Percentiles rank a stretch among this genome's conserved stretches.
phyloP scores from a whole-genome alignment of 1,284 basidiomycete genomes.

The Cutaneotrichosporon sp. region DNA sequence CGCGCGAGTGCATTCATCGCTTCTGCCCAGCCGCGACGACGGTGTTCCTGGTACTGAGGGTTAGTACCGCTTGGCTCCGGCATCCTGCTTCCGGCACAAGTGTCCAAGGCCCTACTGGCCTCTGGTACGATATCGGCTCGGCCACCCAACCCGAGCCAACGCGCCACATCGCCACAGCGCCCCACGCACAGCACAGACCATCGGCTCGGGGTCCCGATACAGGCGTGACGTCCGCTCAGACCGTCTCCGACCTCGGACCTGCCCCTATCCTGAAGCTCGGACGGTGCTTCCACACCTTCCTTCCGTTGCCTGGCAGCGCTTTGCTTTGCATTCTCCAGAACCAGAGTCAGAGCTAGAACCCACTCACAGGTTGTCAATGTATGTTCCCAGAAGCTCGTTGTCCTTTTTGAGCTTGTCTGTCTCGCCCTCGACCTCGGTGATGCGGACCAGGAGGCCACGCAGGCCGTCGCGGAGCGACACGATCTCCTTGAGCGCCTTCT shows the following conservation, averaged over 20 bases:
- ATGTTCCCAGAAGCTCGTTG: constrained; percentile 50
- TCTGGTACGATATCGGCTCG: background rate
- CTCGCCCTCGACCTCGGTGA: constrained; percentile 46
- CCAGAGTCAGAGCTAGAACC: background rate
- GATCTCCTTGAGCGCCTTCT: constrained; percentile 48
- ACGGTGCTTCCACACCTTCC: background rate
- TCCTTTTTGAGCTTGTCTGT: constrained; percentile 47
- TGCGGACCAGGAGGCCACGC: constrained; percentile 41
- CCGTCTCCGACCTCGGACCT: no score
- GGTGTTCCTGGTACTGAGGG: constrained; percentile 47
- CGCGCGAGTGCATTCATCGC: constrained; percentile 23
- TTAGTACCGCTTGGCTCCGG: background rate
- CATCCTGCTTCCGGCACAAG: no score
- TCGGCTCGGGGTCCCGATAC: no score
- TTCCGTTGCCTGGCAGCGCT: background rate
- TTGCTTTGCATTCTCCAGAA: background rate
- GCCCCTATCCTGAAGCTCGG: background rate
- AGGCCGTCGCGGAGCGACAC: constrained; percentile 45
- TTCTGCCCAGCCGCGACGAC: constrained; percentile 49
- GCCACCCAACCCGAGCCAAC: no score
- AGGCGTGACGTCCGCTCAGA: no score
- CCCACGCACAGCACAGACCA: no score
- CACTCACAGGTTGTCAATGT: constrained; percentile 52
- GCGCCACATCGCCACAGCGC: no score
- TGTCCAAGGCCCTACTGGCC: background rate